Base-by-base conservation (phyloP, 2,329 filamentous ascomycete species). In the Lachnellula hyalina region DNA sequence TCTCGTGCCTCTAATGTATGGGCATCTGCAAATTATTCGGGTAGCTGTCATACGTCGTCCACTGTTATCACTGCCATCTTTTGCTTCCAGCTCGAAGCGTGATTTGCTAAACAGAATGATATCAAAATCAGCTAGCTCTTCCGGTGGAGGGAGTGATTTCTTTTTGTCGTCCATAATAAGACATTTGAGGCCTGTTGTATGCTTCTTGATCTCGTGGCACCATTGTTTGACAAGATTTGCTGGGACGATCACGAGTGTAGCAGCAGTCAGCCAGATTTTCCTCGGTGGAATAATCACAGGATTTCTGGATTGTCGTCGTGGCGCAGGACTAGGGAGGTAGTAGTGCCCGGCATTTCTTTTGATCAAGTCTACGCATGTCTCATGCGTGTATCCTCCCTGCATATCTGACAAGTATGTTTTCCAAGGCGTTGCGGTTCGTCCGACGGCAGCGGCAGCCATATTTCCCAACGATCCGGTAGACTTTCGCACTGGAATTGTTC, bases 201-300 rank as follows among this genome's bases (percentile, higher is more conserved):
- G 93, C 65, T 90, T 91, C 2, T 75, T 69, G 11, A 96, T 90
- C 65, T 96, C 90, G 11, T 83, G 78, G 51, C 81, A 75, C 93
- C 93, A 96, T 68, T 97, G 93, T 51, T 85, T 79, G 3, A 96
- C 75, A 23, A 96, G 75, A 66, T 96, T 96, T 14, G 84, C 78
- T 0, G 93, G 93, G 0, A 92, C 90, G 32, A 96, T 81, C 17
- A 96, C 76, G 3, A 97, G 74, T 0, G 87, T 96, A 0, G 81
- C 81, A 28, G 81, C 77, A 57, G 85, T 89, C 7, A 94, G 74
- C 25, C 76, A 80, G 3, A 96, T 73, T 56, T 74, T 77, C 21
- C 72, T 75, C 0, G 77, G 72, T 0, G 73, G 68, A 1, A 68
- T 67, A 11, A 69, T 63, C 1, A 56, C 68, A 0, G 73, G 73